A percentile compares a stretch with the other conserved stretches of the same genome.
phyloP scores from a whole-genome alignment of 768 basidiomycete genomes.

The Daedaleopsis nitida region DNA sequence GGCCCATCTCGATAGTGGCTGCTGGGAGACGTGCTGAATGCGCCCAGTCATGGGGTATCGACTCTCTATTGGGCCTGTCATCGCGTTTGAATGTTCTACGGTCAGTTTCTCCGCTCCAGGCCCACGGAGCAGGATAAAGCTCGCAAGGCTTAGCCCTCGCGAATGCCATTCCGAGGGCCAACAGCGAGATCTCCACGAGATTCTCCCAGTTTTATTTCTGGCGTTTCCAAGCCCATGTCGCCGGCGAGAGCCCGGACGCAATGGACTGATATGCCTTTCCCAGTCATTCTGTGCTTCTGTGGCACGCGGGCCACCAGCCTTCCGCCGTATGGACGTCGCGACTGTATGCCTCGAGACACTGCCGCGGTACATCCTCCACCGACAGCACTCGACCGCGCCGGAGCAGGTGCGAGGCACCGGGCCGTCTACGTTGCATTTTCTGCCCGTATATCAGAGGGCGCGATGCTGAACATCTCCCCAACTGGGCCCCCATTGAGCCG shows the following conservation, averaged over 20 bases:
- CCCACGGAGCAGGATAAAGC: constrained; percentile 26
- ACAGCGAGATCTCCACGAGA: constrained; percentile 30
- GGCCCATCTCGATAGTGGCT: background rate
- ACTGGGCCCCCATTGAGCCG: constrained; percentile 27
- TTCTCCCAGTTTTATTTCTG: constrained; percentile 20
- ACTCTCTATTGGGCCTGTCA: constrained; percentile 9
- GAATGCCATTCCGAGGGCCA: constrained; percentile 6
- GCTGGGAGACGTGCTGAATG: constrained; percentile 13
- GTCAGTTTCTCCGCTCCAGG: constrained; percentile 28
- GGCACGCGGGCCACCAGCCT: constrained; percentile 3
- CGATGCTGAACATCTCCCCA: constrained; percentile 8
- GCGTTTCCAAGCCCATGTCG: constrained; percentile 1
- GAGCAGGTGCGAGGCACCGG: constrained; percentile 22
- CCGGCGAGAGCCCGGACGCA: constrained; percentile 9
- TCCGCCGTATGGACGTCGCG: constrained; percentile 3
- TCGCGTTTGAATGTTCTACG: constrained; percentile 11
- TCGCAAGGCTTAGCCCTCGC: constrained; percentile 24
- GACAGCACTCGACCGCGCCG: constrained; percentile 8
- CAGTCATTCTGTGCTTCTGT: constrained; percentile 5
- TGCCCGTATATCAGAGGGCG: constrained; percentile 22
- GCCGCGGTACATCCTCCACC: constrained; percentile 4
- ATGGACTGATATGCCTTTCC: constrained; percentile 9
- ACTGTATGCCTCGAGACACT: background rate
- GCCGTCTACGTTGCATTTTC: constrained; percentile 5
- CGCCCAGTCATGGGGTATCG: constrained; percentile 10